phyloP scores from a whole-genome alignment of 1,139 yeast species.

The Hansenula anomala region DNA sequence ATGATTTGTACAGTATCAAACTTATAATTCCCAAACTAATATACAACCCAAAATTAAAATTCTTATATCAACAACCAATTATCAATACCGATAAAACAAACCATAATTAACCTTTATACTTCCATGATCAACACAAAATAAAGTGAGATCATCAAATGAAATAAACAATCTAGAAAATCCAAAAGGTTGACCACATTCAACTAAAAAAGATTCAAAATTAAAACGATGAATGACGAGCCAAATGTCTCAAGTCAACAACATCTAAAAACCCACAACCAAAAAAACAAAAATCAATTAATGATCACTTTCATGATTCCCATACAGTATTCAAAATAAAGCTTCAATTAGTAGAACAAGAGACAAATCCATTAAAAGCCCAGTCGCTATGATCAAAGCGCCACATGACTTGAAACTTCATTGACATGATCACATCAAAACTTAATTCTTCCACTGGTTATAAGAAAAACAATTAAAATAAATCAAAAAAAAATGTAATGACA shows the following conservation, averaged over 20 bases:
- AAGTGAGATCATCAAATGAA: background rate
- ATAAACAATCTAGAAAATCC: background rate
- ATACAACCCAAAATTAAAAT: background rate
- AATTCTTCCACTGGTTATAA: too few species aligned
- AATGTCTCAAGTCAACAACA: constrained; percentile 8
- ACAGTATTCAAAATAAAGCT: background rate
- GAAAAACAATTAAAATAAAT: too few species aligned
- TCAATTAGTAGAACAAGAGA: background rate
- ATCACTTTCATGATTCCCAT: too few species aligned
- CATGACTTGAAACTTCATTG: constrained; percentile 3
- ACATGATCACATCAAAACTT: too few species aligned
- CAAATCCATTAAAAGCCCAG: constrained; percentile 6
- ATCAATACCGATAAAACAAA: too few species aligned
- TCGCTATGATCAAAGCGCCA: constrained; percentile 18
- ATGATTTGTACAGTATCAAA: too few species aligned
- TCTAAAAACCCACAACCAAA: too few species aligned
- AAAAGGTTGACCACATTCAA: background rate
- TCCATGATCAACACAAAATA: background rate
- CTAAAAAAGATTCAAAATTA: background rate
- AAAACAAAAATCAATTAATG: too few species aligned
- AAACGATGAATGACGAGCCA: constrained; percentile 7
- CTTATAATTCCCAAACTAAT: background rate
- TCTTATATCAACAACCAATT: background rate
- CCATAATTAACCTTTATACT: too few species aligned
- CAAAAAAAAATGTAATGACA: too few species aligned